phyloP scores from a whole-genome alignment of 768 basidiomycete species.

The Russula vinacea region DNA sequence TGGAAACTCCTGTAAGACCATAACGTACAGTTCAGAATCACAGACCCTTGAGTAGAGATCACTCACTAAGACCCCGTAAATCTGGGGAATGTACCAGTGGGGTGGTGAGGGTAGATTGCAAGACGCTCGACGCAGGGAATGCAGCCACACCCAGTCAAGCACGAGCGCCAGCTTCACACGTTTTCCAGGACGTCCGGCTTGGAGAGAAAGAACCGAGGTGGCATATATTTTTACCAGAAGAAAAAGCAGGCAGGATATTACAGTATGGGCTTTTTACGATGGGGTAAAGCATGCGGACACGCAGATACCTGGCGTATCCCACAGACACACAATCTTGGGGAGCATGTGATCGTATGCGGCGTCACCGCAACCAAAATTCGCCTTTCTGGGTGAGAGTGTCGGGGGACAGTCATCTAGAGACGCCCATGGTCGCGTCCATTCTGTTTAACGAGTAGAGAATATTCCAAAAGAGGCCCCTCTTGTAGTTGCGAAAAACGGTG shows the following conservation, averaged over 20 bases:
- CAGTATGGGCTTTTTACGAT: not conserved
- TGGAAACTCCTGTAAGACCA: slow-evolving; percentile 47
- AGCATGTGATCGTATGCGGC: not conserved
- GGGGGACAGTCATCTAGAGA: too few species aligned
- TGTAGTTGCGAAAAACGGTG: too few species aligned
- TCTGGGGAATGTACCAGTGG: slow-evolving; percentile 37
- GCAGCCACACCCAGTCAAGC: slow-evolving; percentile 18
- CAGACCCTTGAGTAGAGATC: slow-evolving; percentile 4
- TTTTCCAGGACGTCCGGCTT: slow-evolving; percentile 3
- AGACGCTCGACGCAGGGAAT: slow-evolving; percentile 27
- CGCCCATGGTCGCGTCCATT: too few species aligned
- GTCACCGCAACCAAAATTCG: too few species aligned
- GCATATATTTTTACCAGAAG: slow-evolving; percentile 6
- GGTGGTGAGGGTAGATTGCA: slow-evolving; percentile 39
- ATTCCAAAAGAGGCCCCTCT: too few species aligned
- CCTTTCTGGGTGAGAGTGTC: too few species aligned
- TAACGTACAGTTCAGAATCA: slow-evolving; percentile 5
- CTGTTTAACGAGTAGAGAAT: too few species aligned
- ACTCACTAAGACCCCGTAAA: slow-evolving; percentile 55
- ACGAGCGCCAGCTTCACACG: not conserved
- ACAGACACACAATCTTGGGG: too few species aligned
- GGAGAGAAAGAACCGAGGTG: slow-evolving; percentile 7
- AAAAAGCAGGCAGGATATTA: not conserved
- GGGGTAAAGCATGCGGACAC: not conserved
- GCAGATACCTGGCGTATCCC: not conserved